A percentile compares a stretch with the other conserved stretches of the same genome.
Evolutionary conservation across 2,329 filamentous ascomycete genomes (phyloP).

Genomic region (Ophiostoma piceae): DNA sequence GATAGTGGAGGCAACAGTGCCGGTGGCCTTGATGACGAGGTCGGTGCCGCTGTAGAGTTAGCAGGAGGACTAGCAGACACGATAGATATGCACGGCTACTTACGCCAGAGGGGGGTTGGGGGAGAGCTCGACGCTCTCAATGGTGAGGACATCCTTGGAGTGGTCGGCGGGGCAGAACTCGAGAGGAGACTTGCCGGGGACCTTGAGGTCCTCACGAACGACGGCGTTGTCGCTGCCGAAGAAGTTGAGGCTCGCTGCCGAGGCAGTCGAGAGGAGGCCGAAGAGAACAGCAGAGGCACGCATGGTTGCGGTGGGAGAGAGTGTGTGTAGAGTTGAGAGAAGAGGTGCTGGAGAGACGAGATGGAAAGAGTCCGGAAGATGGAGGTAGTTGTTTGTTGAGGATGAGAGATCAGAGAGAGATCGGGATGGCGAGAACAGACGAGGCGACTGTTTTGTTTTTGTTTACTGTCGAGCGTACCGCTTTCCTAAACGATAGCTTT

Average conservation of each 20-base stretch:
- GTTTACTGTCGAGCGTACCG: slow-evolving; percentile 1
- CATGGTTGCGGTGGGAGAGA: slow-evolving; percentile 32
- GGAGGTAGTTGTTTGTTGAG: background rate
- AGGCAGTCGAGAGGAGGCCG: slow-evolving; percentile 44
- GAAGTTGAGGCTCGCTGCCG: slow-evolving; percentile 38
- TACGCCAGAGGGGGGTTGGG: slow-evolving; percentile 89
- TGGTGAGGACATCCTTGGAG: slow-evolving; percentile 62
- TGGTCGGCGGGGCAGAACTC: slow-evolving; percentile 67
- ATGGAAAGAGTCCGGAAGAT: background rate
- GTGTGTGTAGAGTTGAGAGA: background rate
- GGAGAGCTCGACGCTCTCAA: slow-evolving; percentile 71
- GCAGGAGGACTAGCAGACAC: no score
- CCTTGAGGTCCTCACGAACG: slow-evolving; percentile 52
- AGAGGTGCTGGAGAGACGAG: background rate
- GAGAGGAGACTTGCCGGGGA: slow-evolving; percentile 82
- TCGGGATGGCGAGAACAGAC: background rate
- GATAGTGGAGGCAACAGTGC: slow-evolving; percentile 67
- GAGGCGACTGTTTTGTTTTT: background rate
- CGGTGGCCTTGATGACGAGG: slow-evolving; percentile 72
- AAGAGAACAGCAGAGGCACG: slow-evolving; percentile 41
- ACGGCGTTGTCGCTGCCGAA: slow-evolving; percentile 46
- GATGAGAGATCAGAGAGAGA: background rate
- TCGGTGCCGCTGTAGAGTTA: slow-evolving; percentile 58
- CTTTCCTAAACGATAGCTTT: background rate
- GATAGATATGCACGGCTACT: slow-evolving; percentile 32